These are phyloP conservation scores for Plasmodium knowlesi DNA, from an alignment of 169 alveolate species.

Conservation along the genomic window DNA sequence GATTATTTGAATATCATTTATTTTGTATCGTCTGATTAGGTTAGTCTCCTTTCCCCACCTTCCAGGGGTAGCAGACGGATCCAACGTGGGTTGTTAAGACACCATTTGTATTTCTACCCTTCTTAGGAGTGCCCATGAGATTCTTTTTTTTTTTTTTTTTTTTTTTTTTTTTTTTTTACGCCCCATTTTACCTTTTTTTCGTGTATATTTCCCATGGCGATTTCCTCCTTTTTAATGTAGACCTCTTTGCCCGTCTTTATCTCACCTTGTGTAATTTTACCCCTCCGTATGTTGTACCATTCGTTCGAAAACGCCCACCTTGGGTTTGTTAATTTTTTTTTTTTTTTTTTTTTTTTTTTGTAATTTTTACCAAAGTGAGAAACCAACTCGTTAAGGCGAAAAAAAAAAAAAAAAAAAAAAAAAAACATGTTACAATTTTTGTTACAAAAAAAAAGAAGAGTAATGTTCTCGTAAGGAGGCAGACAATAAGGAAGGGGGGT, in stretches of 20 bases:
- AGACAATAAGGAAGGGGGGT: not conserved
- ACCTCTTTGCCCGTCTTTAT: not conserved
- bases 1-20: slow-evolving; percentile 39
- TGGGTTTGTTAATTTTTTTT: not conserved
- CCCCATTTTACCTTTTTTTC: not conserved
- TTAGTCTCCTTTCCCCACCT: not conserved
- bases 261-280: not conserved
- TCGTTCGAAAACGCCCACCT: not conserved
- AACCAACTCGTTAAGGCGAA: slow-evolving; percentile 5
- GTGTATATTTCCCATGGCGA: not conserved
- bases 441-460: not conserved
- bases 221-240: not conserved
- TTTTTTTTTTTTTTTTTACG: not conserved
- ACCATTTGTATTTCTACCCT: not conserved
- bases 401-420: not conserved
- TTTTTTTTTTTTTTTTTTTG: not conserved
- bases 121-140: not conserved
- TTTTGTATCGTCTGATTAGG: slow-evolving; percentile 48
- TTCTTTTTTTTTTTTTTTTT: not conserved
- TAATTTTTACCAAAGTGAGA: not conserved
- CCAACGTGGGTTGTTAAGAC: not conserved
- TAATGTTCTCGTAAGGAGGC: not conserved
- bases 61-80: not conserved
- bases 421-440: not conserved
- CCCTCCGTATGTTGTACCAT: not conserved